A percentile compares a stretch with the other conserved stretches of the same genome.
Evolutionary conservation across 257 asterid genomes (phyloP).

Genomic region (Ilex aquifolium): DNA sequence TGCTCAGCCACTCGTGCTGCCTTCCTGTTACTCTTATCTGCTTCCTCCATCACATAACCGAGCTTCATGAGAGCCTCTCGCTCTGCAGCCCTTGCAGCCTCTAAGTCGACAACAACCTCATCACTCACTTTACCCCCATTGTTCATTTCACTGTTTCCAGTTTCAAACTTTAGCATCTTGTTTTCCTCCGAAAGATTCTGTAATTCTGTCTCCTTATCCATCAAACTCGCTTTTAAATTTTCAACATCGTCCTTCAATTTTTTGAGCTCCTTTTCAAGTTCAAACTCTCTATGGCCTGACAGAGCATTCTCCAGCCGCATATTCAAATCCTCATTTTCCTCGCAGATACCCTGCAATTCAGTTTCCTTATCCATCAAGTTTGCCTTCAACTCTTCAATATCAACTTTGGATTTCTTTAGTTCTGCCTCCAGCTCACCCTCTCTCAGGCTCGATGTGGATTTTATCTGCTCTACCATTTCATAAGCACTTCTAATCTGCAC

Average conservation of each 20-base stretch:
- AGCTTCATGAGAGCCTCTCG: conserved; percentile 55
- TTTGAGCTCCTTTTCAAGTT: conserved; percentile 48
- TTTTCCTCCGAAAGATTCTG: conserved; percentile 41
- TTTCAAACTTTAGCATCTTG: conserved; percentile 40
- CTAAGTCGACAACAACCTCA: conserved; percentile 30
- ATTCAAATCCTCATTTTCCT: conserved; percentile 66
- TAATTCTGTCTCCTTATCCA: conserved; percentile 47
- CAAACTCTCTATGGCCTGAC: conserved; percentile 30
- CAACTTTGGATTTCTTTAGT: conserved; percentile 32
- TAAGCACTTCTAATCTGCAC: conserved; percentile 38
- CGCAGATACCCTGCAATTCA: conserved; percentile 76
- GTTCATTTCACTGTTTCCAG: conserved; percentile 21
- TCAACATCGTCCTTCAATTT: conserved; percentile 32
- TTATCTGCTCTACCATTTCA: conserved; percentile 51
- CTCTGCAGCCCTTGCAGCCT: conserved; percentile 51
- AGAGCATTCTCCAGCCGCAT: conserved; percentile 27
- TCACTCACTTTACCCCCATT: conserved; percentile 10
- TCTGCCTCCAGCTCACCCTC: conserved; percentile 51
- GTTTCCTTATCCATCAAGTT: conserved; percentile 88
- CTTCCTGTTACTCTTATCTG: conserved; percentile 50
- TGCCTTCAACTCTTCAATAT: conserved; percentile 74
- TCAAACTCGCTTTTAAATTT: conserved; percentile 34
- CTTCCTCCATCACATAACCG: conserved; percentile 50
- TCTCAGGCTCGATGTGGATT: conserved; percentile 34
- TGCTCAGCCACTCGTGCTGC: conserved; percentile 52